These are phyloP conservation scores for Vaccinium darrowii DNA, from an alignment of 148 eudicot genomes.

Conservation along the genomic window DNA sequence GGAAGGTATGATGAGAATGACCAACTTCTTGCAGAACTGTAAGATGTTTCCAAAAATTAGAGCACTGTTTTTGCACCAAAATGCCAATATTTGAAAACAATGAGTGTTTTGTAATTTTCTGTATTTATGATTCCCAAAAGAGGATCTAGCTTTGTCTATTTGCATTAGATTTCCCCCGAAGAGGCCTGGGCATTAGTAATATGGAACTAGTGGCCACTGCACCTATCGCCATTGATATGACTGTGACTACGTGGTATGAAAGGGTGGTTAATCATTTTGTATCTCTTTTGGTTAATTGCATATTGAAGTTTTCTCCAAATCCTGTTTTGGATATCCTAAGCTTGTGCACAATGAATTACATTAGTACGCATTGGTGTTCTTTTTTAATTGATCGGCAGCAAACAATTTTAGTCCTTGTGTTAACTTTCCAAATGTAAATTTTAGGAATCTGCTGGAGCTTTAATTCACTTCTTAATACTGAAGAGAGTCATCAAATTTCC, in stretches of 20 bases:
- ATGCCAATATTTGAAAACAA: background rate
- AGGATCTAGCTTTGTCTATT: background rate
- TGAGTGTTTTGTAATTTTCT: background rate
- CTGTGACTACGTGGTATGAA: background rate
- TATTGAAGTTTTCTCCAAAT: background rate
- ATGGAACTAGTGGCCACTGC: background rate
- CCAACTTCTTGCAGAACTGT: background rate
- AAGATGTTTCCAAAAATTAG: background rate
- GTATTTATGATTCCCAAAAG: background rate
- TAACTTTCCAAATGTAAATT: background rate
- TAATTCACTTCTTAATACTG: background rate
- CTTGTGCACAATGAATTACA: background rate
- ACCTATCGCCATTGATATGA: background rate
- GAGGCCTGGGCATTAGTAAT: background rate
- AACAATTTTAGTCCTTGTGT: background rate
- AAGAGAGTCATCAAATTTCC: background rate
- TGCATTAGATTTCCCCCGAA: background rate
- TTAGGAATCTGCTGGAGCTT: conserved; percentile 4
- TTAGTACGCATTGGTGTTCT: background rate
- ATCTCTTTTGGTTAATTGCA: background rate
- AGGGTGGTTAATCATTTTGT: background rate
- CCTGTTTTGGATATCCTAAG: background rate
- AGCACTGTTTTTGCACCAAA: background rate
- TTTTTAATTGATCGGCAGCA: background rate
- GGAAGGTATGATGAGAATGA: background rate